Base-by-base conservation (phyloP, 768 basidiomycete species). In the Suillus decipiens region DNA sequence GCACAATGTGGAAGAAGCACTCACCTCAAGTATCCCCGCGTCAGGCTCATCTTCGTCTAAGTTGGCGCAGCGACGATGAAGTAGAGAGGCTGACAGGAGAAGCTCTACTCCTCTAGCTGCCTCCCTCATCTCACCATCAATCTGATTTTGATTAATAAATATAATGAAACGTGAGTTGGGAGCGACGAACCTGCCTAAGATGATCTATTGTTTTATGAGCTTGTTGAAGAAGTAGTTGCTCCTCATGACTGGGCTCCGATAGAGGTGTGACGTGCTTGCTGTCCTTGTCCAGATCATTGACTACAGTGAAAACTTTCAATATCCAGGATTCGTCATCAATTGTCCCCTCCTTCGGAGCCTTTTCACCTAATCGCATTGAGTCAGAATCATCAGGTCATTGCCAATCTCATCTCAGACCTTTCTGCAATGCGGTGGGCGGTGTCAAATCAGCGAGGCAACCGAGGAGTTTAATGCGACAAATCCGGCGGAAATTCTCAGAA, bases 301-400 rank as follows among this genome's bases (percentile, higher is more conserved):
- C 81, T 14, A 81, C 85, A 6, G 77, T 72, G 12, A 95, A 78
- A 11, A 86, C 84, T 69, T 86, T 86, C 3, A 86, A 81, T 10
- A 91, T 79, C 95, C 95, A 97, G 64, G 92, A 86, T 68, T 88
- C 83, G 34, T 93, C 92, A 63, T 92, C 84, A 8, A 86, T 82
- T 42, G 84, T 89, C 19, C 83, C 73, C n/a, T 81, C 71, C 71
- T 87, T 90, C 24, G 74, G 74, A 1, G 80, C 74, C 65, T 84
- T 86, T 47, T 85, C 84, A 41, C 79, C 79, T 72, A 37, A 71
- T 14, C 47, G 56, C 43, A 61, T 19, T 36, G 17, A 60, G 43
- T 43, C n/a, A 41, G 36, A 31, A 50, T 24, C 41, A 28, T 39
- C 5, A 17, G 48, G 31, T 39, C 42, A 41, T 28, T 39, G 48